A percentile compares a stretch with the other conserved stretches of the same genome.
These are phyloP conservation scores for Casaregolazyma lundiana DNA, from an alignment of 1,139 yeast genomes.

Conservation along the genomic window DNA sequence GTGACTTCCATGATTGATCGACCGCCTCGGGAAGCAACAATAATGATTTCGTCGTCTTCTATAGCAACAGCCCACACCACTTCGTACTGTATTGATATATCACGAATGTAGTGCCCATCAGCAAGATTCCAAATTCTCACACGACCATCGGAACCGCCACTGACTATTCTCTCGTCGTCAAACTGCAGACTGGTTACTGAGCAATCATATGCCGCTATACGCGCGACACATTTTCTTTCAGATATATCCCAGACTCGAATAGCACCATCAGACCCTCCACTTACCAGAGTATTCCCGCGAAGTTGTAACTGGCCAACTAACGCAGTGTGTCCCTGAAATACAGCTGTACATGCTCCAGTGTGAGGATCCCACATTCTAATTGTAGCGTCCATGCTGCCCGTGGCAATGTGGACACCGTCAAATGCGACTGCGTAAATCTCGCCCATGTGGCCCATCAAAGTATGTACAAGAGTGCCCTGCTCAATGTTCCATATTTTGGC, in stretches of 20 bases:
- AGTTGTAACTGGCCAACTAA: slow-evolving; percentile 77
- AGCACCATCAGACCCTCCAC: slow-evolving; percentile 89
- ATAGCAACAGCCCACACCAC: slow-evolving; percentile 43
- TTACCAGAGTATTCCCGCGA: slow-evolving; percentile 77
- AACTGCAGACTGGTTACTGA: slow-evolving; percentile 84
- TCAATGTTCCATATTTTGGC: slow-evolving; percentile 84
- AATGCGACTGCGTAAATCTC: slow-evolving; percentile 83
- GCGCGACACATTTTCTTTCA: slow-evolving; percentile 79
- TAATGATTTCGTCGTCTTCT: slow-evolving; percentile 38
- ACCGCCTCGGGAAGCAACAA: slow-evolving; percentile 35
- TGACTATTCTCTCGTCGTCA: slow-evolving; percentile 81
- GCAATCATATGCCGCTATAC: slow-evolving; percentile 76
- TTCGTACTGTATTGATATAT: slow-evolving; percentile 34
- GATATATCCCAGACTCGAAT: slow-evolving; percentile 93
- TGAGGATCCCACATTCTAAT: slow-evolving; percentile 86
- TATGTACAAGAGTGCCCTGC: slow-evolving; percentile 69
- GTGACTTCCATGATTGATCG: slow-evolving; percentile 37
- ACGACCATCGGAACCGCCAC: slow-evolving; percentile 83
- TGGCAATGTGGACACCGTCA: slow-evolving; percentile 71
- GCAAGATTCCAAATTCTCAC: slow-evolving; percentile 90
- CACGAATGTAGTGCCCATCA: slow-evolving; percentile 53
- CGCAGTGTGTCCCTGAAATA: slow-evolving; percentile 72
- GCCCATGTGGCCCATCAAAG: slow-evolving; percentile 79
- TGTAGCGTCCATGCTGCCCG: slow-evolving; percentile 89
- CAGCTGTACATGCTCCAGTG: slow-evolving; percentile 72